These are phyloP conservation scores for Zhuliangozyma blackwelliae DNA, from an alignment of 1,139 yeast species.

Conservation along the genomic window DNA sequence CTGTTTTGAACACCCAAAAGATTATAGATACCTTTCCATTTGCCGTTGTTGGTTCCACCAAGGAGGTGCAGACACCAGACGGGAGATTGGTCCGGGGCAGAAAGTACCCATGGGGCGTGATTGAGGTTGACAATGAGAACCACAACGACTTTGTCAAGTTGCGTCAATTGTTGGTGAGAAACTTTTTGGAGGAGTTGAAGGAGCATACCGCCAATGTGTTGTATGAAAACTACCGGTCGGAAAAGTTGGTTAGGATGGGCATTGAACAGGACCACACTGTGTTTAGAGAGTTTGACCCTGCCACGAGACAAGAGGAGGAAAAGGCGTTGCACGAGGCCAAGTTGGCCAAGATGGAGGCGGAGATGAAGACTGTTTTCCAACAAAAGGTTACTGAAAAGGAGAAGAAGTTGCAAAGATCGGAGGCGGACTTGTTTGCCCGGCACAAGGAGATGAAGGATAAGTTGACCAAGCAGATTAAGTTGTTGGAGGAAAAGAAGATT, in stretches of 20 bases:
- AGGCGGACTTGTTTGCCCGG: slow-evolving; percentile 91
- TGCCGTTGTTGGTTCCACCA: slow-evolving; percentile 91
- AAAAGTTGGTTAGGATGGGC: slow-evolving; percentile 76
- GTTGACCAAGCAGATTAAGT: slow-evolving; percentile 78
- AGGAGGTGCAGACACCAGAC: slow-evolving; percentile 64
- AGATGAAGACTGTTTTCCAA: slow-evolving; percentile 96
- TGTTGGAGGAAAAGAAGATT: slow-evolving; percentile 85
- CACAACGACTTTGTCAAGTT: slow-evolving; percentile 92
- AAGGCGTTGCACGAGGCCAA: slow-evolving; percentile 90
- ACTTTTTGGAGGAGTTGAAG: slow-evolving; percentile 89
- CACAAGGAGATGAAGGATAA: slow-evolving; percentile 98
- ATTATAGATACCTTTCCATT: slow-evolving; percentile 77
- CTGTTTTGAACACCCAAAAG: slow-evolving; percentile 58
- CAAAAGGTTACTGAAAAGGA: slow-evolving; percentile 97
- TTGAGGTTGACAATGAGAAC: slow-evolving; percentile 91
- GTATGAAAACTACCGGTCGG: slow-evolving; percentile 87
- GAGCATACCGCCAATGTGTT: slow-evolving; percentile 74
- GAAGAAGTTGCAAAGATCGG: slow-evolving; percentile 93
- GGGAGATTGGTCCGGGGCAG: slow-evolving; percentile 90
- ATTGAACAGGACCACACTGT: slow-evolving; percentile 90
- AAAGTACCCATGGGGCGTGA: slow-evolving; percentile 95
- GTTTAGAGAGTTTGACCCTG: slow-evolving; percentile 92
- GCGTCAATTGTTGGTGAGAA: slow-evolving; percentile 85
- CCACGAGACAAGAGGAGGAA: slow-evolving; percentile 90
- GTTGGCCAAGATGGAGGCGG: slow-evolving; percentile 89